Evolutionary conservation across 768 basidiomycete genomes (phyloP).

Genomic region (Auricularia sp.): DNA sequence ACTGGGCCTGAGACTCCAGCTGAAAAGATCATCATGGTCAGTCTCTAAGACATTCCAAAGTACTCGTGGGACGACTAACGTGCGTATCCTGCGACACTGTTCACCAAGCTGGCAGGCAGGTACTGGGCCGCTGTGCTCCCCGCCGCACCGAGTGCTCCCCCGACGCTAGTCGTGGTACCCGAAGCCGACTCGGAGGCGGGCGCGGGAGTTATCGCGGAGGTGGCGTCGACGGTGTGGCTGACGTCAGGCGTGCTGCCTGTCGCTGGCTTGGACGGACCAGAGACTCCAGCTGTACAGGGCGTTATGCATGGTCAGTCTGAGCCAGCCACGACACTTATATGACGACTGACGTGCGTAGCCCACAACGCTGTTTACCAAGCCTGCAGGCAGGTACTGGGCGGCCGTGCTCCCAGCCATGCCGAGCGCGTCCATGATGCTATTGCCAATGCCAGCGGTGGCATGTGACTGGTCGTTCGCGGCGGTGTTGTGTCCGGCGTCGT

Average conservation of each 20-base stretch:
- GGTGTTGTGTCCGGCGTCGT: neutral
- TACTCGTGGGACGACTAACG: neutral
- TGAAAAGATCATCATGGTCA: neutral
- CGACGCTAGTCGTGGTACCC: no score
- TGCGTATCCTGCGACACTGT: neutral
- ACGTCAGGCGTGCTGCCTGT: neutral
- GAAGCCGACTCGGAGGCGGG: no score
- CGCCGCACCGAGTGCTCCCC: neutral
- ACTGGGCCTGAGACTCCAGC: neutral
- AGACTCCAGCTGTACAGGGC: neutral
- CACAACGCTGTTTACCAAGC: neutral
- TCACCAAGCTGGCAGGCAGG: neutral
- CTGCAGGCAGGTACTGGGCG: neutral
- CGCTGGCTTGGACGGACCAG: neutral
- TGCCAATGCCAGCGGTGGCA: neutral
- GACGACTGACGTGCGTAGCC: neutral
- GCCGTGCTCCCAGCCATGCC: neutral
- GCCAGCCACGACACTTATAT: neutral
- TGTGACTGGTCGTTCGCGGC: neutral
- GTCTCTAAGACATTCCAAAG: neutral
- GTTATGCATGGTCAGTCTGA: neutral
- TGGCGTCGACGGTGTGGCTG: no score
- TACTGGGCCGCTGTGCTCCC: neutral
- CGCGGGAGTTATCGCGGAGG: no score
- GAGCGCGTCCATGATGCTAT: neutral